Conservation (phyloP, 2,329 filamentous ascomycete genomes). For the Verticillium tricorpus region DNA sequence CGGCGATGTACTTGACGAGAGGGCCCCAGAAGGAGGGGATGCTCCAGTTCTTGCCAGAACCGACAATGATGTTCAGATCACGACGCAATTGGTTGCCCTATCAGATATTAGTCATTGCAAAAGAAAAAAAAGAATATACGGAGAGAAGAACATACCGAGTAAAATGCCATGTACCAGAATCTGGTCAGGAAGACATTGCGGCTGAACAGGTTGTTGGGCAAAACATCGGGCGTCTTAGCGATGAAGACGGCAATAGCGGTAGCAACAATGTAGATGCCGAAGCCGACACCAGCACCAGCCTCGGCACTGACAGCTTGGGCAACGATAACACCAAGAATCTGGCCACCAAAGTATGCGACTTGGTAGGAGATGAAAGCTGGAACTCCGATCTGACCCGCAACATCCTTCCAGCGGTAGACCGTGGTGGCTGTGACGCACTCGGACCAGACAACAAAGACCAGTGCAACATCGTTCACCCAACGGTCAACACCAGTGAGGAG, state of each 20-base stretch:
- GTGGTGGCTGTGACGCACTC: slow-evolving; percentile 48
- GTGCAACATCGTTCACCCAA: slow-evolving; percentile 50
- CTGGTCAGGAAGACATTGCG: slow-evolving; percentile 29
- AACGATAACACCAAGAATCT: slow-evolving; percentile 45
- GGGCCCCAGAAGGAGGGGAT: slow-evolving; percentile 48
- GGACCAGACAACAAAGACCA: slow-evolving; percentile 51
- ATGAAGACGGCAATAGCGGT: slow-evolving; percentile 32
- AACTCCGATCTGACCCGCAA: slow-evolving; percentile 38
- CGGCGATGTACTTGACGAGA: slow-evolving; percentile 44
- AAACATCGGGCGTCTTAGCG: slow-evolving; percentile 35
- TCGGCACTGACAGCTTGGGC: slow-evolving; percentile 39
- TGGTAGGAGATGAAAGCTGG: slow-evolving; percentile 41
- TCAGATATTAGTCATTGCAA: slow-evolving; percentile 3
- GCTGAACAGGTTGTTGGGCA: slow-evolving; percentile 36
- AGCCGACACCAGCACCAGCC: slow-evolving; percentile 45
- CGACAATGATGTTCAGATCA: slow-evolving; percentile 51
- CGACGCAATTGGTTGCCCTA: slow-evolving; percentile 52
- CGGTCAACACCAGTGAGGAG: slow-evolving; percentile 49
- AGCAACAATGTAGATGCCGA: slow-evolving; percentile 45
- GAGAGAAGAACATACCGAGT: slow-evolving; percentile 42
- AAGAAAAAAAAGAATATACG: no score
- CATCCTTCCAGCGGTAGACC: slow-evolving; percentile 46
- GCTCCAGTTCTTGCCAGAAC: slow-evolving; percentile 49
- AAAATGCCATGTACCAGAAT: slow-evolving; percentile 51
- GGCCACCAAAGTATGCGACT: slow-evolving; percentile 47